phyloP scores from a whole-genome alignment of 2,329 filamentous ascomycete genomes.

The Penicillium polonicum region DNA sequence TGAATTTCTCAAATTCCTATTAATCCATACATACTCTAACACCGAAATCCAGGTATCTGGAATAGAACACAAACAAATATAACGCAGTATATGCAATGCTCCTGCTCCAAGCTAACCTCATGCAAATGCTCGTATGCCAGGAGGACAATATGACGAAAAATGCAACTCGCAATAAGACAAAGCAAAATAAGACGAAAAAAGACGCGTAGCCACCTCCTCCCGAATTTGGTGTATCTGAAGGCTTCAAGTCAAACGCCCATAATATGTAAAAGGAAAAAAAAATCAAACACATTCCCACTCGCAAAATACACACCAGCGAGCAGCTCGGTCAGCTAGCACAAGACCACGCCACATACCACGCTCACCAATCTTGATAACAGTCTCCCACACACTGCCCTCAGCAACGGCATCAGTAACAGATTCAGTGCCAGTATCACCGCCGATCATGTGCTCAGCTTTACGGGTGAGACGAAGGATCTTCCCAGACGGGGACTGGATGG shows the following conservation, averaged over 20 bases:
- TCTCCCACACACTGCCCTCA: conserved; percentile 63
- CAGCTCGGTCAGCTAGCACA: conserved; percentile 63
- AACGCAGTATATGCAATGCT: conserved; percentile 25
- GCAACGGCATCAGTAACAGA: conserved; percentile 39
- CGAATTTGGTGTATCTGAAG: conserved; percentile 2
- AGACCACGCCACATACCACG: conserved; percentile 62
- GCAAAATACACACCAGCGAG: conserved; percentile 68
- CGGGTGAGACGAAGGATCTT: conserved; percentile 75
- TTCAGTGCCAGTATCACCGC: conserved; percentile 32
- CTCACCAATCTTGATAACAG: conserved; percentile 66
- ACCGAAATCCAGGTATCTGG: conserved; percentile 7
- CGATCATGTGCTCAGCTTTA: conserved; percentile 48
- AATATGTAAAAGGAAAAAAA: conserved; percentile 4
- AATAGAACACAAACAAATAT: conserved; percentile 3
- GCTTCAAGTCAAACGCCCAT: background rate
- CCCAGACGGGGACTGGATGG: conserved; percentile 88
- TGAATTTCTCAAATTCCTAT: conserved; percentile 1
- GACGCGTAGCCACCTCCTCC: background rate
- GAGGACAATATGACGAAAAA: conserved; percentile 8
- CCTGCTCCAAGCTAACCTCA: conserved; percentile 24
- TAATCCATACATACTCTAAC: conserved; percentile 13
- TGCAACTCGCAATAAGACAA: conserved; percentile 6
- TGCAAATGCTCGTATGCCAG: conserved; percentile 27
- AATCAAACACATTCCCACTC: conserved; percentile 63
- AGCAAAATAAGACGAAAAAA: conserved; percentile 5